Percentiles rank a stretch among this genome's conserved stretches.
Evolutionary conservation across 768 basidiomycete genomes (phyloP).

Genomic region (Fomitopsis pulvina): DNA sequence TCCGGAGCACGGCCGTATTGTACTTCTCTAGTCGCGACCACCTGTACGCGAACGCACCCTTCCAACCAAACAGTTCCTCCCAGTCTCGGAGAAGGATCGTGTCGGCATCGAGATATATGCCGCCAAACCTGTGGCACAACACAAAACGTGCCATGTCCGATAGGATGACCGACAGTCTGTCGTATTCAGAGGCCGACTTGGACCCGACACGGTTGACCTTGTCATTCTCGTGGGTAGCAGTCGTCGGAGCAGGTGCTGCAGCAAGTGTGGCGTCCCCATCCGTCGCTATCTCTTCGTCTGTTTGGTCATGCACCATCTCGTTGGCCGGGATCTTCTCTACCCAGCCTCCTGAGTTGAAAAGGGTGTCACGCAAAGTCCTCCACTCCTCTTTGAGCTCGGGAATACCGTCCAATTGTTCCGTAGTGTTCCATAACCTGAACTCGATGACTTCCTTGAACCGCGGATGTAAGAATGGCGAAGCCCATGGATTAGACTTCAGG

Average conservation of each 20-base stretch:
- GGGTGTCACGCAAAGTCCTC: constrained; percentile 63
- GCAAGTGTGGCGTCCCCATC: constrained; percentile 29
- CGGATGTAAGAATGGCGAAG: constrained; percentile 88
- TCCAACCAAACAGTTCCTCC: constrained; percentile 98
- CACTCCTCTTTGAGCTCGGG: constrained; percentile 89
- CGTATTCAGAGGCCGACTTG: constrained; percentile 81
- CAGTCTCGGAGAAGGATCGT: constrained; percentile 94
- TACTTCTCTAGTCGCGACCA: constrained; percentile 93
- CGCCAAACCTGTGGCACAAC: constrained; percentile 93
- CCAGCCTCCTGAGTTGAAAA: constrained; percentile 86
- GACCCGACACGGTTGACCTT: constrained; percentile 83
- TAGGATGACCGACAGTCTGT: constrained; percentile 85
- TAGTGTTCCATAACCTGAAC: constrained; percentile 98
- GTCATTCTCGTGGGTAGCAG: constrained; percentile 33
- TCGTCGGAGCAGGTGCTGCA: constrained; percentile 13
- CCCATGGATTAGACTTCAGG: constrained; percentile 86
- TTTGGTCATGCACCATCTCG: constrained; percentile 5
- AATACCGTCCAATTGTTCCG: constrained; percentile 89
- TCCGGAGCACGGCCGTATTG: constrained; percentile 91
- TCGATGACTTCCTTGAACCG: constrained; percentile 89
- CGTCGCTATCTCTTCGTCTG: constrained; percentile 19
- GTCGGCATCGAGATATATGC: constrained; percentile 95
- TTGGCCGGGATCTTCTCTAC: constrained; percentile 58
- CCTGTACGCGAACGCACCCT: constrained; percentile 93
- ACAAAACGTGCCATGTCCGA: constrained; percentile 98